A percentile compares a stretch with the other conserved stretches of the same genome.
phyloP scores from a whole-genome alignment of 306 rosid species.

The Benincasa hispida region DNA sequence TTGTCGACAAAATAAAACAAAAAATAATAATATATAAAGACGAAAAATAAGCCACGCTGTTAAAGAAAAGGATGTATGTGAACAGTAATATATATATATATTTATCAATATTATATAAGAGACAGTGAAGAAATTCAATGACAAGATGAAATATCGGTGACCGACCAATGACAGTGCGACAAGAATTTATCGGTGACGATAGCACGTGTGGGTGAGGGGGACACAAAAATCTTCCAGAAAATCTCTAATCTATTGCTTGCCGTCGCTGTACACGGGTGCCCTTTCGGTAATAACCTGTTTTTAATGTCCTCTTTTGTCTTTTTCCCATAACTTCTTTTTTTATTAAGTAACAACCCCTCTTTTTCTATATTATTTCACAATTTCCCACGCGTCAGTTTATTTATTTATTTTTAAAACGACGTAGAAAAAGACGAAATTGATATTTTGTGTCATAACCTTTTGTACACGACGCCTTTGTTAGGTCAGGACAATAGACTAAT shows the following conservation, averaged over 20 bases:
- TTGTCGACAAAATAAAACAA: not conserved
- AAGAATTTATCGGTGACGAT: not conserved
- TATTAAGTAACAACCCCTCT: not conserved
- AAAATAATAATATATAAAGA: not conserved
- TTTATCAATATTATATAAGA: not conserved
- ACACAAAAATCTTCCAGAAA: not conserved
- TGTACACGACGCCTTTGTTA: not conserved
- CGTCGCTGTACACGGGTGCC: not conserved
- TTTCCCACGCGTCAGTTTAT: not conserved
- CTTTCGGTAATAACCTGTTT: not conserved
- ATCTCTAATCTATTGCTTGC: not conserved
- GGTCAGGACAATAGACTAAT: no score
- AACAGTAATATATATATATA: not conserved
- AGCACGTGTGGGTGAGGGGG: conserved; percentile 7
- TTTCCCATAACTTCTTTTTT: not conserved
- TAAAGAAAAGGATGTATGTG: not conserved
- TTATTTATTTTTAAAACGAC: not conserved
- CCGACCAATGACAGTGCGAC: not conserved
- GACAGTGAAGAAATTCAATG: not conserved
- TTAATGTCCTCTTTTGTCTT: not conserved
- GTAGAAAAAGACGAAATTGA: not conserved
- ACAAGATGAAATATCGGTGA: not conserved
- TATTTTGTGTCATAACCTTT: not conserved
- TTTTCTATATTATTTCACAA: not conserved
- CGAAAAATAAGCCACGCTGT: not conserved